Conservation (phyloP, 306 rosid species). For the Casuarina cunninghamiana region DNA sequence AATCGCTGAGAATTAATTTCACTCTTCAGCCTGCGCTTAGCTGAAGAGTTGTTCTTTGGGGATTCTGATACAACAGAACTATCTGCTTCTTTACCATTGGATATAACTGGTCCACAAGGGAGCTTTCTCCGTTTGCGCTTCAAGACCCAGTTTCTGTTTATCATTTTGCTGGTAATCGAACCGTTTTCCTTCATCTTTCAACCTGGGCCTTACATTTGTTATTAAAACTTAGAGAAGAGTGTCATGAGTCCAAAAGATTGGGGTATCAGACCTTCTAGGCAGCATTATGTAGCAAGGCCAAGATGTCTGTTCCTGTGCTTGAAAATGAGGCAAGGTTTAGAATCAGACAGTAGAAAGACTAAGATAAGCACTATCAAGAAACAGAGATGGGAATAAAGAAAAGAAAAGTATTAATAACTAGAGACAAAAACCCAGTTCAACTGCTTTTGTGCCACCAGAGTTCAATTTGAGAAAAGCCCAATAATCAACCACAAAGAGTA, state of each 20-base stretch:
- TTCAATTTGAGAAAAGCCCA: background rate
- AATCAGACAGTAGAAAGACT: slow-evolving; percentile 4
- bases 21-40: slow-evolving; percentile 50
- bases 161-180: slow-evolving; percentile 67
- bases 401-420: background rate
- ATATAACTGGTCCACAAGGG: slow-evolving; percentile 50
- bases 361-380: background rate
- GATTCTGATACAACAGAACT: slow-evolving; percentile 56
- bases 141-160: slow-evolving; percentile 88
- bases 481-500: background rate
- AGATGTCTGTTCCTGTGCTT: slow-evolving; percentile 17
- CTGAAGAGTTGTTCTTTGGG: slow-evolving; percentile 51
- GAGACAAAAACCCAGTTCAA: background rate
- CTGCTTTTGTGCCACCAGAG: background rate
- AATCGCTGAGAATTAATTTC: slow-evolving; percentile 49
- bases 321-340: slow-evolving; percentile 4
- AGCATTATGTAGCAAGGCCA: slow-evolving; percentile 16
- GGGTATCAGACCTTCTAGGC: slow-evolving; percentile 21
- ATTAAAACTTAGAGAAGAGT: slow-evolving; percentile 32
- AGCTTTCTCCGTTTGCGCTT: slow-evolving; percentile 96
- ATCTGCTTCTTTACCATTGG: slow-evolving; percentile 75
- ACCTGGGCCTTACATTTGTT: slow-evolving; percentile 35
- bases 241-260: slow-evolving; percentile 26
- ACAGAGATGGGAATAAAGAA: background rate
- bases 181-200: slow-evolving; percentile 72